Evolutionary conservation across 345 rosid genomes (phyloP).

Genomic region (Citrus medica): DNA sequence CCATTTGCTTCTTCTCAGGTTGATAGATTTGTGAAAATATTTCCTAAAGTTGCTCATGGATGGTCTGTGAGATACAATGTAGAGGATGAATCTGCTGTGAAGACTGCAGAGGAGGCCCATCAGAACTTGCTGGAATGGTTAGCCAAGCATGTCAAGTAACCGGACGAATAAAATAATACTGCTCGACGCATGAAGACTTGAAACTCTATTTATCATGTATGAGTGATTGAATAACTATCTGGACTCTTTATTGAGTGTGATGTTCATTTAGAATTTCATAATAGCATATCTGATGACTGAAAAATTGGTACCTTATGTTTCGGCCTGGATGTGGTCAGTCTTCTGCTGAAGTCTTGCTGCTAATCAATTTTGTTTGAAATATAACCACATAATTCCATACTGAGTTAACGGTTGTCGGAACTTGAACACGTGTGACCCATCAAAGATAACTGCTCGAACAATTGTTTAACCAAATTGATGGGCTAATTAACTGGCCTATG

Average conservation of each 20-base stretch:
- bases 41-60: constrained; percentile 67
- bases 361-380: no score
- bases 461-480: no score
- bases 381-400: no score
- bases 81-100: constrained; percentile 29
- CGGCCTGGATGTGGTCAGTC: background rate
- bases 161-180: no score
- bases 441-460: no score
- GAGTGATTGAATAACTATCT: background rate
- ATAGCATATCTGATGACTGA: background rate
- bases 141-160: background rate
- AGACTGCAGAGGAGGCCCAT: background rate
- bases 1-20: constrained; percentile 34
- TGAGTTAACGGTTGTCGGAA: no score
- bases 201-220: background rate
- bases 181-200: background rate
- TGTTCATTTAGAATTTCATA: background rate
- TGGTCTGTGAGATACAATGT: constrained; percentile 63
- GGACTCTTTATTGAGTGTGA: background rate
- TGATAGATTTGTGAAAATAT: constrained; percentile 60
- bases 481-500: no score
- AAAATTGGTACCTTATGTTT: background rate
- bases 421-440: no score
- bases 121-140: background rate
- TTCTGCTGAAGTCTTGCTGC: no score